phyloP scores from a whole-genome alignment of 176 grass and related monocot species.

The Zizania latifolia region DNA sequence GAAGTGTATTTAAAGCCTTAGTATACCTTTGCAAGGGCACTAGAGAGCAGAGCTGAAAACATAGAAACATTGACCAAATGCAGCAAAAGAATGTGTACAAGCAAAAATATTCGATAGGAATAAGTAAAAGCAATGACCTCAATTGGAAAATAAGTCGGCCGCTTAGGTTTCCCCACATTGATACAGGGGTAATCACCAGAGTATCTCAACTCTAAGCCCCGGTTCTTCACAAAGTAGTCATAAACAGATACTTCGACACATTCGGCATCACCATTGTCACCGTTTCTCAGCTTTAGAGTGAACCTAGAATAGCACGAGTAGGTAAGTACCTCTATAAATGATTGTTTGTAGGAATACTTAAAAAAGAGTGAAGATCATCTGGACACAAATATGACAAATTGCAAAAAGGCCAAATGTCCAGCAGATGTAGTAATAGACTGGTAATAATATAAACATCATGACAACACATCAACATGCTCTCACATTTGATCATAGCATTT shows the following conservation, averaged over 20 bases:
- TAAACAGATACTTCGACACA: constrained; percentile 52
- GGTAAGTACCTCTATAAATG: neutral
- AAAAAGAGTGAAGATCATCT: neutral
- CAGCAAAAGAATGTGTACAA: neutral
- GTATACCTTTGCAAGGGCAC: constrained; percentile 79
- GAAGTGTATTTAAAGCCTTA: constrained; percentile 55
- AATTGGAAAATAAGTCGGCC: constrained; percentile 63
- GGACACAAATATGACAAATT: neutral
- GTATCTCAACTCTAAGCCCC: constrained; percentile 51
- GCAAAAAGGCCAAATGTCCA: neutral
- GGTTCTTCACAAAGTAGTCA: constrained; percentile 65
- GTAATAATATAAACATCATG: neutral
- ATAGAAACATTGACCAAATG: constrained; percentile 7
- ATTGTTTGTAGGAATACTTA: neutral
- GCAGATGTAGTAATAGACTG: too few relatives aligned
- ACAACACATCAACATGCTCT: neutral
- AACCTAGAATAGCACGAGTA: constrained; percentile 43
- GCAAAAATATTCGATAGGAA: neutral
- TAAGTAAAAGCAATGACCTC: constrained; percentile 40
- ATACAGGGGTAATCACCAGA: constrained; percentile 76
- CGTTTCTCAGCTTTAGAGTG: constrained; percentile 47
- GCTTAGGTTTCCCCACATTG: constrained; percentile 90
- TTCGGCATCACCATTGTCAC: constrained; percentile 38
- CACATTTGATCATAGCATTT: constrained; percentile 49
- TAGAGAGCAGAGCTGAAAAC: constrained; percentile 50